Evolutionary conservation across 2,329 filamentous ascomycete genomes (phyloP), one percentile per base, ranked within the genome.

Genomic region (Lanzia echinophila): DNA sequence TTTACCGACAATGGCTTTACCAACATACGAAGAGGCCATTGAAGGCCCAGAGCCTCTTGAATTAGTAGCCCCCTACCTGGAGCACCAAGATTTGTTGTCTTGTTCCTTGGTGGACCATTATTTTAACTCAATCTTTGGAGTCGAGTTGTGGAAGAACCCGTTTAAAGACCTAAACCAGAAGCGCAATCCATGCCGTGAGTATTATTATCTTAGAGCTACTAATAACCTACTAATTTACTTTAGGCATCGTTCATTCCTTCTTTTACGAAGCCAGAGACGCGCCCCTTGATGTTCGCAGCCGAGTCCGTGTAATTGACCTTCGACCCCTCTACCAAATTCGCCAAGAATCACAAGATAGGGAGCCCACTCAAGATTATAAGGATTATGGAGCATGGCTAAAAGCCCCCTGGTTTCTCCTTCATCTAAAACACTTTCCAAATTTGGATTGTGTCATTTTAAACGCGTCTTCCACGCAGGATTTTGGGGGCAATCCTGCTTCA

Each of bases 201-300:
- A 11, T 24, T 31, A 22, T 8, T 22, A 13, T 13, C 13, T 5
- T 6, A n/a, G 38, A 12, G 11, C 12, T 6, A 5, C 5, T 6
- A 3, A 13, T n/a, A 1, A 13, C n/a, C 6, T 8, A 24, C 34
- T 53, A 12, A 53, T 24, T 17, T 7, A 6, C 33, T 8, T 10
- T 2, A 53, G 50, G 28, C 19, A 3, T 33, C 19, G 44, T 48
- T 20, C 10, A 36, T 11, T n/a, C 5, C 3, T 53, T 53, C 44
- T 48, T 53, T 19, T 12, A 20, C 31, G 13, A 19, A 8, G 38
- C 50, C 7, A 34, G 22, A 1, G 12, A 8, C 8, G 34, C 10
- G 17, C 13, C 47, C 39, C 19, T n/a, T 41, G 20, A 57, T 32
- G 61, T 70, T 77, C 44, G 41, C 13, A 32, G 38, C 17, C 41